Evolutionary conservation across 768 basidiomycete species (phyloP).

Genomic region (Leccinum subgranulosum): DNA sequence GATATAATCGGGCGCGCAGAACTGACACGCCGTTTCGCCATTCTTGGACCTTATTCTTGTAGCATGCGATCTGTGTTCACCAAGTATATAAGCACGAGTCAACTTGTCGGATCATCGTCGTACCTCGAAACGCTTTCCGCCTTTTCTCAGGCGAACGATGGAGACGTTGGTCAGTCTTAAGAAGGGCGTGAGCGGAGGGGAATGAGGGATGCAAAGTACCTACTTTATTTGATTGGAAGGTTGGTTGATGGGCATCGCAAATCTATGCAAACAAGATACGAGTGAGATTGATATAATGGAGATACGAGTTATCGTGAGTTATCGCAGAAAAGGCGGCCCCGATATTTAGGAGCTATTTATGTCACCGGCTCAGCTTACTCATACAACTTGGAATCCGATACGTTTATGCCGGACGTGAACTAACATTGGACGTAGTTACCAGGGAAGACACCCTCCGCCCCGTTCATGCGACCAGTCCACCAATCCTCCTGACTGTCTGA

Average conservation of each 20-base stretch:
- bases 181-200: conserved; percentile 1
- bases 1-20: background rate
- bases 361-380: background rate
- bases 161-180: conserved; percentile 93
- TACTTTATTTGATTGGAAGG: conserved; percentile 91
- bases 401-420: background rate
- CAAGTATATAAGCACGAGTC: background rate
- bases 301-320: background rate
- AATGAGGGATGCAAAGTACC: conserved; percentile 3
- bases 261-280: background rate
- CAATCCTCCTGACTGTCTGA: conserved; percentile 86
- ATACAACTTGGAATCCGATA: background rate
- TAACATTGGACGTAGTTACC: conserved; percentile 46
- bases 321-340: conserved; percentile 2
- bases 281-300: background rate
- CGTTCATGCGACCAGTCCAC: conserved; percentile 93
- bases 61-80: conserved; percentile 84
- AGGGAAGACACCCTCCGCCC: conserved; percentile 86
- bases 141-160: conserved; percentile 93
- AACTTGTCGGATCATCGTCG: background rate
- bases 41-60: conserved; percentile 99
- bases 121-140: conserved; percentile 97
- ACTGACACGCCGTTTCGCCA: conserved; percentile 89
- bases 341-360: conserved; percentile 17
- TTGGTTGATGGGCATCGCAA: conserved; percentile 58